Percentiles rank a stretch among this genome's conserved stretches.
Evolutionary conservation across 2,329 filamentous ascomycete species (phyloP).

Genomic region (Aspergillus sp.): DNA sequence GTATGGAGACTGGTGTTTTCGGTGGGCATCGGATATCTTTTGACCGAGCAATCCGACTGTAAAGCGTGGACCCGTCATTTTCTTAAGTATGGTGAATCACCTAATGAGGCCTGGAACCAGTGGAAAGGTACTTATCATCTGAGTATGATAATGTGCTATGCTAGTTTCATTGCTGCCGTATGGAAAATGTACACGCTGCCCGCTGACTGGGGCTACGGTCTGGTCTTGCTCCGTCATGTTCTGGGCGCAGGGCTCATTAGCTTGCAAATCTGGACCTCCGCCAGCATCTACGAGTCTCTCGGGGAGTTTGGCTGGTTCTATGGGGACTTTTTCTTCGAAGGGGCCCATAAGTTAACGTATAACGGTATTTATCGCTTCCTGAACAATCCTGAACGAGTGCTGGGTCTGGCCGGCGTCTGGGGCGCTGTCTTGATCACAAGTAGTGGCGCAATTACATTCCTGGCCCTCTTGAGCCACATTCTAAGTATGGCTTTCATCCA

Average conservation of each 20-base stretch:
- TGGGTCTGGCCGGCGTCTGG: constrained; percentile 94
- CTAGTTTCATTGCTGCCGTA: constrained; percentile 83
- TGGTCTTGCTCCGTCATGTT: constrained; percentile 82
- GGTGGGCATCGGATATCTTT: constrained; percentile 79
- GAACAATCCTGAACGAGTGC: constrained; percentile 93
- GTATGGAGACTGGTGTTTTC: constrained; percentile 91
- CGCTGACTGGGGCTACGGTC: constrained; percentile 81
- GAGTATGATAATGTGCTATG: constrained; percentile 85
- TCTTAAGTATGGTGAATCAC: constrained; percentile 90
- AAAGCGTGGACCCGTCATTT: constrained; percentile 98
- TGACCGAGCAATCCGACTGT: constrained; percentile 81
- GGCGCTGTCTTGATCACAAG: constrained; percentile 91
- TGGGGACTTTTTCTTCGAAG: constrained; percentile 97
- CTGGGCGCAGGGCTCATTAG: constrained; percentile 77
- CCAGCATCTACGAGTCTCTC: constrained; percentile 91
- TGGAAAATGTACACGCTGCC: constrained; percentile 97
- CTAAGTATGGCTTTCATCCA: constrained; percentile 86
- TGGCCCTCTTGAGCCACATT: constrained; percentile 82
- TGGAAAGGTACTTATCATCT: constrained; percentile 97
- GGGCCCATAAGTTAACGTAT: constrained; percentile 85
- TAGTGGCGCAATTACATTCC: constrained; percentile 80
- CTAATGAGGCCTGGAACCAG: constrained; percentile 90
- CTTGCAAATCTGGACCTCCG: constrained; percentile 87
- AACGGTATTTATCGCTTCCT: constrained; percentile 96
- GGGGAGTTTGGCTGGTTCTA: constrained; percentile 99